Base-by-base conservation (phyloP, 2,329 filamentous ascomycete genomes). In the Ceratocystiopsis minuta region DNA sequence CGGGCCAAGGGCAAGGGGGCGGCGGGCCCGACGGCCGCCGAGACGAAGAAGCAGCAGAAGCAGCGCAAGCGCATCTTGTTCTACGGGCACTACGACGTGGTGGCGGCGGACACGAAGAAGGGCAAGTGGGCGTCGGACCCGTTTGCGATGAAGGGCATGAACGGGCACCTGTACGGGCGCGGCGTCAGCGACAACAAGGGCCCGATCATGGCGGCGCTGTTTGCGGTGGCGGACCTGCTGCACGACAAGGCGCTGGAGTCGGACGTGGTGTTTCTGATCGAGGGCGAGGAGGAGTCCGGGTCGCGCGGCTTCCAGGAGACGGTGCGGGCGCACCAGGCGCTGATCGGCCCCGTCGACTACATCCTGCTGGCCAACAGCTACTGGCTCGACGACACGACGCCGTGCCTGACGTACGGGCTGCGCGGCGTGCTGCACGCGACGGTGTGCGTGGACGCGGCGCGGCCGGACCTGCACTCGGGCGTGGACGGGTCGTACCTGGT, bases 121-220 rank as follows among this genome's bases (percentile, higher is more conserved):
- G 72, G 74, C 34, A 88, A 84, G 50, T 98, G 90, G 90, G 70
- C 74, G 34, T 77, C 76, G 2, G 83, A 96, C 48, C 92, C 90
- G 0, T 98, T 96, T 56, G 70, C 78, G n/a, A 70, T 96, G 54
- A 80, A 80, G 40, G 90, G 90, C 4, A 75, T 85, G 43, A 87
- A 94, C 52, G 88, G 90, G 0, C 96, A 88, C 56, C 66, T 96
- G 2, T 96, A 98, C 49, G 90, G 90, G 3, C 81, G 90, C 52
- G 90, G 90, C n/a, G 83, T 92, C 14, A 92, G 86, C 38, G 90
- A 98, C 58, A 96, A 98, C 63, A 98, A 98, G 58, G 90, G 92
- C 0, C 90, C 90, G 0, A 85, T 95, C 46, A 75, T 98, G 54
- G 88, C 92, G 2, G 90, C 90, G 1, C 69, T 98, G 0, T 96